Base-by-base conservation (phyloP, 768 basidiomycete species). In the Sporobolomyces pararoseus region DNA sequence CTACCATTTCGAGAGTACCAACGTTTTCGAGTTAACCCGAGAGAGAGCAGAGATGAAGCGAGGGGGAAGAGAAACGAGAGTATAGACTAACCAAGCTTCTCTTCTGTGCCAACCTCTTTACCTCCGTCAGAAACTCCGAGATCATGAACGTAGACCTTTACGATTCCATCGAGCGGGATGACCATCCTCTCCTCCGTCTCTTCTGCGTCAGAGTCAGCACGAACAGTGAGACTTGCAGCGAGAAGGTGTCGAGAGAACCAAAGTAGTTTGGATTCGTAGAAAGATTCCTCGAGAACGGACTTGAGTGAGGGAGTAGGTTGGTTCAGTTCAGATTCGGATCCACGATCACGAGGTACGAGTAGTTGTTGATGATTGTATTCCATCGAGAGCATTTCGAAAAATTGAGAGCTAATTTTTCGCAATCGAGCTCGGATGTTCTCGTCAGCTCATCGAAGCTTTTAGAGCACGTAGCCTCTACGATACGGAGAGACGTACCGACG, bases 191-290 rank as follows among this genome's bases (percentile, higher is more conserved):
- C 44, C 7, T 32, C 32, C 21, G 29, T n/a, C 23, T 32, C 59
- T 10, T 50, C 44, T 5, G 2, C 2, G 2, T 49, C 59, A 21
- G n/a, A n/a, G n/a, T 49, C 46, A 23, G 13, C 12, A 13, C 10
- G 17, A 3, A 23, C 32, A 4, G n/a, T 3, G 6, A 49, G 6
- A 12, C 44, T 27, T 9, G 46, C 27, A 4, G 59, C 59, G 59
- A 61, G 6, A 50, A 49, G 23, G 32, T 61, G 59, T 6, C 59
- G 4, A 10, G 59, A 61, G n/a, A 61, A n/a, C 59, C 59, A 61
- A 23, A 61, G 31, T 6, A 49, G 31, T 21, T 32, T 4, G 1
- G 59, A 19, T 34, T 61, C 59, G 46, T 61, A 61, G 31, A 7
- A 47, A 5, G 7, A 5, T 13, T 49, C 29, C 4, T 61, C 23